Conservation (phyloP, 1,284 basidiomycete genomes). For the Flammula alnicola region DNA sequence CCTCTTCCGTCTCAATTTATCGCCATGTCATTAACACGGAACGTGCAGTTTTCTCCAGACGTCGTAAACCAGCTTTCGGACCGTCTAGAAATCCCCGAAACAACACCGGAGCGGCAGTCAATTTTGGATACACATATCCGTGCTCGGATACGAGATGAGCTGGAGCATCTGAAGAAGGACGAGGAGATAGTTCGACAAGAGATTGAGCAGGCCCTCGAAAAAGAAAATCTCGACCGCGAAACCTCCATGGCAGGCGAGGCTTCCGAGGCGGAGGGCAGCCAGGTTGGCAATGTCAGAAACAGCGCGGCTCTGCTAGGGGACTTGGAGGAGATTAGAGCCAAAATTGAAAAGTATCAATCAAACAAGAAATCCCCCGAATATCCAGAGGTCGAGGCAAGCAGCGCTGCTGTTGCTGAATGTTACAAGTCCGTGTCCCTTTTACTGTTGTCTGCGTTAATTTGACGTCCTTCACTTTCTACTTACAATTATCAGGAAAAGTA, state of each 20-base stretch:
- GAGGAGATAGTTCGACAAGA: conserved; percentile 68
- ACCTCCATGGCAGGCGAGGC: conserved; percentile 51
- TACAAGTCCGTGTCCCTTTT: conserved; percentile 60
- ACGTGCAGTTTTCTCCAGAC: conserved; percentile 73
- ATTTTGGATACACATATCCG: conserved; percentile 72
- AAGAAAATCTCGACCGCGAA: conserved; percentile 81
- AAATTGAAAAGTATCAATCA: conserved; percentile 74
- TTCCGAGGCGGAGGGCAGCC: conserved; percentile 28
- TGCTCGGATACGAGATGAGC: conserved; percentile 66
- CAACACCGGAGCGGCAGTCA: conserved; percentile 69
- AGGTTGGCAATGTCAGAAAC: conserved; percentile 56
- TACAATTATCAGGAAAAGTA: conserved; percentile 55
- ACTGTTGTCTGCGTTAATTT: background rate
- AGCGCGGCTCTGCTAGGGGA: conserved; percentile 69
- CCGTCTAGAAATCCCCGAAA: conserved; percentile 56
- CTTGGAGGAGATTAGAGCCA: conserved; percentile 69
- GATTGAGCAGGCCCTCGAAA: conserved; percentile 75
- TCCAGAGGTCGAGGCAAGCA: conserved; percentile 58
- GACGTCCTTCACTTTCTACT: conserved; percentile 12
- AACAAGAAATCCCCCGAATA: conserved; percentile 59
- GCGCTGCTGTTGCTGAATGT: conserved; percentile 69
- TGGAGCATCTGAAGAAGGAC: conserved; percentile 62
- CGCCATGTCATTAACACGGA: conserved; percentile 6
- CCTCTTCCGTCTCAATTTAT: background rate
- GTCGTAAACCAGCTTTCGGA: conserved; percentile 79